Base-by-base conservation (phyloP, 2,329 filamentous ascomycete genomes). In the Aureobasidium sp. region DNA sequence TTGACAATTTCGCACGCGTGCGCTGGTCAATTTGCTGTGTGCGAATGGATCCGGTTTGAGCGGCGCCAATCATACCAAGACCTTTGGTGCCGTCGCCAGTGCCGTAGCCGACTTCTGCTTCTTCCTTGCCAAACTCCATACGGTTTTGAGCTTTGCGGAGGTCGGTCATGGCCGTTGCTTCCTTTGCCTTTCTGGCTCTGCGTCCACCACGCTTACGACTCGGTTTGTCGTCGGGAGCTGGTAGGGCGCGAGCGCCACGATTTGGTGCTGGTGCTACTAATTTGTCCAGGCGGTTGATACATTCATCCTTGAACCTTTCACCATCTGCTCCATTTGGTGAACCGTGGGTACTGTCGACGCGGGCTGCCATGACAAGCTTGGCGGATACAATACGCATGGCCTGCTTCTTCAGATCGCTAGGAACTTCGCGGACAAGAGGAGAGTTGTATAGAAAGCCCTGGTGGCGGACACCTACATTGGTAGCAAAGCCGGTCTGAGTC, bases 111-210 rank as follows among this genome's bases (percentile, higher is more conserved):
- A 94, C 87, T 75, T 99, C 94, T 69, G 86, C 87, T 76, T 99
- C 94, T 74, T 97, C 93, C 73, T 96, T 94, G 63, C 92, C 92
- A 71, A 99, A 99, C 0, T 87, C 91, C 84, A 99, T 88, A 60
- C 94, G 85, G 77, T 99, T 99, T 76, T 97, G 94, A 5, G 91
- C 91, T 75, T 97, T 97, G 67, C 92, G 87, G 34, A 99, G 80
- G 61, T 99, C 94, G 0, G 94, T 99, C 91, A 97, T 96, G 64
- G 94, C 93, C 7, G 90, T 90, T 4, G 93, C 92, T 75, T 96
- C 94, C 82, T 99, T 99, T 64, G 93, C 93, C 75, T 96, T 96
- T 62, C 94, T 82, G 14, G 92, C 94, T 67, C 91, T 83, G 61
- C 93, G 82, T 57, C 94, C 94, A 74, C 94, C 94, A 66, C 94